phyloP scores from a whole-genome alignment of 2,329 filamentous ascomycete genomes.

The Penicillium expansum region DNA sequence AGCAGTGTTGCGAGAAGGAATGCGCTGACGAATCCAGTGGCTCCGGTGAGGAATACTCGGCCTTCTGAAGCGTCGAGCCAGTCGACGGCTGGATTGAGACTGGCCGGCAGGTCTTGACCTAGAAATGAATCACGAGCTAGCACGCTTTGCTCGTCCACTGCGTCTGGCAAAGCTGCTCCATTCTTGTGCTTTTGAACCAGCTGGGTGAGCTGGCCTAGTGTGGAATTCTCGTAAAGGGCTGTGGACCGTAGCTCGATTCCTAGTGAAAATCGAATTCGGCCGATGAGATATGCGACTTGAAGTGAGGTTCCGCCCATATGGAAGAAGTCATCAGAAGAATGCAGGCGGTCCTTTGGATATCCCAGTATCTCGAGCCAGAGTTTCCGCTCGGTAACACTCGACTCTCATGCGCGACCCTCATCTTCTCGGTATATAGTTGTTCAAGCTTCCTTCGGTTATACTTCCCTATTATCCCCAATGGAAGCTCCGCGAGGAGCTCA shows the following conservation, averaged over 20 bases:
- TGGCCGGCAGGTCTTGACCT: not conserved
- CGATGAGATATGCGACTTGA: not conserved
- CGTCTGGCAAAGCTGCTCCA: not conserved
- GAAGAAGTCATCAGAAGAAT: not conserved
- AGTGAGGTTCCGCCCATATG: not conserved
- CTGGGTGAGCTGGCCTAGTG: not conserved
- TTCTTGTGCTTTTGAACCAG: not conserved
- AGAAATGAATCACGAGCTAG: not conserved
- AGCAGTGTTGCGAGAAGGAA: slow-evolving; percentile 1
- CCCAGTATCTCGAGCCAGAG: not conserved
- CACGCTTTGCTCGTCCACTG: not conserved
- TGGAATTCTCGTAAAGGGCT: not conserved
- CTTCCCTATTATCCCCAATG: not conserved
- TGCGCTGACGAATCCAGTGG: slow-evolving; percentile 10
- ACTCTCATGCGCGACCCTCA: not conserved
- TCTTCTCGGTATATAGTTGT: not conserved
- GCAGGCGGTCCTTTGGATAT: not conserved
- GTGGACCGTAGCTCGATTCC: not conserved
- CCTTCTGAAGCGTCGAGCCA: slow-evolving; percentile 5
- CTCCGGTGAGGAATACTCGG: slow-evolving; percentile 7
- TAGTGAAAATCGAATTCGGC: not conserved
- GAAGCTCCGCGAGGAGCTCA: not conserved
- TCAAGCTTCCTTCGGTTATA: not conserved
- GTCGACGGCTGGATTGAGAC: not conserved
- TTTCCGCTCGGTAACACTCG: not conserved